Conservation (phyloP, 2,329 filamentous ascomycete species). For the Ilyonectria mors-panacis region DNA sequence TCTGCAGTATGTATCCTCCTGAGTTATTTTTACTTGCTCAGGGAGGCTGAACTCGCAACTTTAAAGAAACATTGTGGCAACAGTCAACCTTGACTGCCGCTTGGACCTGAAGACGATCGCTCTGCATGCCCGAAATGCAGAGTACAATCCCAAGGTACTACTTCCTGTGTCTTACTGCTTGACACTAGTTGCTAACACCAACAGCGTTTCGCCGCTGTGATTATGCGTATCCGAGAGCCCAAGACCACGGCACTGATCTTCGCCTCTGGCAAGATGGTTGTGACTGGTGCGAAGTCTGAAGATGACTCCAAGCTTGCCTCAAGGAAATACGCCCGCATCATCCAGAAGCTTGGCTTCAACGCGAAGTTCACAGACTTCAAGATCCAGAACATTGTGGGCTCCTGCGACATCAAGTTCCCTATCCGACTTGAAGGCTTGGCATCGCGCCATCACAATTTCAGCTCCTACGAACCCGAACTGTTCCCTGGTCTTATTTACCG, state of each 20-base stretch:
- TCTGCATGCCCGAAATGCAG: constrained; percentile 96
- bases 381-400: constrained; percentile 99
- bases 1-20: constrained; percentile 89
- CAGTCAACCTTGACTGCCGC: constrained; percentile 97
- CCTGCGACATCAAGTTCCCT: constrained; percentile 99
- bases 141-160: constrained; percentile 97
- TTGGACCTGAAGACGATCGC: constrained; percentile 99
- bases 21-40: constrained; percentile 53
- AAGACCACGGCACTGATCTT: constrained; percentile 99
- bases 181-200: constrained; percentile 50
- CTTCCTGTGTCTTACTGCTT: constrained; percentile 45
- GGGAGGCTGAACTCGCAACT: constrained; percentile 67
- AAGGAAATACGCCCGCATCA: constrained; percentile 98
- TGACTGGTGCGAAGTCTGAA: constrained; percentile 97
- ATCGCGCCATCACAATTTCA: constrained; percentile 98
- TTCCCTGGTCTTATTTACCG: constrained; percentile 99
- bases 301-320: constrained; percentile 98
- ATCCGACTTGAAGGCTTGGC: constrained; percentile 97
- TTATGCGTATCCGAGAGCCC: constrained; percentile 99
- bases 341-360: constrained; percentile 99
- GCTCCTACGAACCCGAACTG: constrained; percentile 97
- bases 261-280: constrained; percentile 99
- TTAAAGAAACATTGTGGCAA: constrained; percentile 97
- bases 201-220: constrained; percentile 97
- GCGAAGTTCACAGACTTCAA: constrained; percentile 99